Evolutionary conservation across 129 eudicot species (phyloP).

Genomic region (Calendula officinalis): DNA sequence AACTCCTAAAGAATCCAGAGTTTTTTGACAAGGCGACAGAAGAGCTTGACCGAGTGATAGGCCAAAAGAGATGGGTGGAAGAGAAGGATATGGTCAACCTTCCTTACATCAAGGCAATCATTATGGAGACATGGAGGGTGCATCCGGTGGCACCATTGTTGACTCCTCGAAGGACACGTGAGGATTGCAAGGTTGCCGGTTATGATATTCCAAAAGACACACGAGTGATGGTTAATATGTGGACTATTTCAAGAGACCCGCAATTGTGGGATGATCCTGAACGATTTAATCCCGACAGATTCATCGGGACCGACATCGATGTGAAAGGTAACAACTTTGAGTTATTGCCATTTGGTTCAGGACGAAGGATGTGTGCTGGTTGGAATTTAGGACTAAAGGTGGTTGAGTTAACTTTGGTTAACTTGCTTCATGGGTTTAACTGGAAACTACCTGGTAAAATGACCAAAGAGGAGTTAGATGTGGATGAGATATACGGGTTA

Average conservation of each 20-base stretch:
- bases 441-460: conserved; percentile 38
- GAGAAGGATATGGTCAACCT: conserved; percentile 36
- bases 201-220: conserved; percentile 37
- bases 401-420: conserved; percentile 37
- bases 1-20: conserved; percentile 33
- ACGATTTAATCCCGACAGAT: conserved; percentile 41
- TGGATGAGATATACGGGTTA: conserved; percentile 41
- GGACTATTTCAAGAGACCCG: conserved; percentile 36
- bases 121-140: conserved; percentile 38
- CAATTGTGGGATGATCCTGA: conserved; percentile 29
- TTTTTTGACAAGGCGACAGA: conserved; percentile 34
- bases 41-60: conserved; percentile 40
- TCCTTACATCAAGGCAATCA: conserved; percentile 42
- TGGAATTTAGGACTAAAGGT: conserved; percentile 27
- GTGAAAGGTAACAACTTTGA: conserved; percentile 33
- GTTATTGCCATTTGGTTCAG: conserved; percentile 38
- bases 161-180: conserved; percentile 16
- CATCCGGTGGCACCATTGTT: conserved; percentile 38
- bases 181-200: conserved; percentile 24
- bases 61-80: conserved; percentile 41
- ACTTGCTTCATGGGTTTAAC: conserved; percentile 37
- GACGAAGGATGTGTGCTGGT: conserved; percentile 44
- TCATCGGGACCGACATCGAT: conserved; percentile 20
- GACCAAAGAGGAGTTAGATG: conserved; percentile 27
- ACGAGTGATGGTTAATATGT: conserved; percentile 22